Percentiles rank a stretch among this genome's conserved stretches.
Conservation (phyloP, 2,329 filamentous ascomycete species). For the Pseudopithomyces maydicus region DNA sequence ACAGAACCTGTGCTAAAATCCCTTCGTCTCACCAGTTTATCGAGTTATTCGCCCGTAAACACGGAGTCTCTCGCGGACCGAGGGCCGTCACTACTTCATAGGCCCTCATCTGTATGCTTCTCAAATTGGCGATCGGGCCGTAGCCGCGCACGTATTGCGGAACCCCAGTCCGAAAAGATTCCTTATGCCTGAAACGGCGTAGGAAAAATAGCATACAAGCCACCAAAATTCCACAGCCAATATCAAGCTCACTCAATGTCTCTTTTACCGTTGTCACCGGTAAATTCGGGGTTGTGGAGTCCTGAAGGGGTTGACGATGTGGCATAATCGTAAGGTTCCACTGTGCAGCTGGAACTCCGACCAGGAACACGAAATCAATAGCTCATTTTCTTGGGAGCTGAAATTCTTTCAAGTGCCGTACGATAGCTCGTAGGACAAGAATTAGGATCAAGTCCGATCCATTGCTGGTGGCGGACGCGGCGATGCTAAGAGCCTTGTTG, state of each 20-base stretch:
- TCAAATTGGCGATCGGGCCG: not conserved
- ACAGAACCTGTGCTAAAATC: not conserved
- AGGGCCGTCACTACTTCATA: not conserved
- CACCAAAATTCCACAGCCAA: not conserved
- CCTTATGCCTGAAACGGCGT: not conserved
- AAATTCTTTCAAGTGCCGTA: not conserved
- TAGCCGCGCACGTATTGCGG: not conserved
- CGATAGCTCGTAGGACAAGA: not conserved
- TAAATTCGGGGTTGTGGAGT: not conserved
- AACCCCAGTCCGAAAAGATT: not conserved
- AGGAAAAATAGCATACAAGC: not conserved
- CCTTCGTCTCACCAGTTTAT: not conserved
- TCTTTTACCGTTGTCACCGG: not conserved
- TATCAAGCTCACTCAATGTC: not conserved
- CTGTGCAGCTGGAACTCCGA: not conserved
- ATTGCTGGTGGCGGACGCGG: not conserved
- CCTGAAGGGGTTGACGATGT: not conserved
- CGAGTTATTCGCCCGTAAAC: not conserved
- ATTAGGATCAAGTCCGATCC: not conserved
- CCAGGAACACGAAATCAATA: not conserved
- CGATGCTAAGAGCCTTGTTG: not conserved
- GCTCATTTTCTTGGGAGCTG: not conserved
- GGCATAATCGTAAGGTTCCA: not conserved
- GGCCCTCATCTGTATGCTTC: not conserved
- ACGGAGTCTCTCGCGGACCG: not conserved